Percentiles rank a stretch among this genome's conserved stretches.
Conservation (phyloP, 768 basidiomycete genomes). For the Tulasnella sp. region DNA sequence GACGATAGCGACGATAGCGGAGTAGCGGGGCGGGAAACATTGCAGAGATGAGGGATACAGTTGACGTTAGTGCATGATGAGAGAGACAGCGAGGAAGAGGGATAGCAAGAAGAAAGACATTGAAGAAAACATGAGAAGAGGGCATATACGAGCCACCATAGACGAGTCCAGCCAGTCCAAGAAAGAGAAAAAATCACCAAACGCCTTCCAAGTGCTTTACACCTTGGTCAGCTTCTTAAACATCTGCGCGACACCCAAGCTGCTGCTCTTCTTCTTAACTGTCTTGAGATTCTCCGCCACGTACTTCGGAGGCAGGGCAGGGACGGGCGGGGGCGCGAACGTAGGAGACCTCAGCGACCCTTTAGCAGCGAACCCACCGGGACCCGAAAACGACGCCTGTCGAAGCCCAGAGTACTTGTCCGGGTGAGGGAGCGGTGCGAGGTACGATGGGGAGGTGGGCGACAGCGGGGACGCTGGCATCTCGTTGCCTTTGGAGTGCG, state of each 20-base stretch:
- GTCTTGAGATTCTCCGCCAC: background rate
- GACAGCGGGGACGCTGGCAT: background rate
- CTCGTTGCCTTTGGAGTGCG: background rate
- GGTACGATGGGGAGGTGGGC: background rate
- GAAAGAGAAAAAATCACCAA: background rate
- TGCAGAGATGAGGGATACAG: slow-evolving; percentile 5
- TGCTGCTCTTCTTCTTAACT: slow-evolving; percentile 15
- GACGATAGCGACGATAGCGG: background rate
- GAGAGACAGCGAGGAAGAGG: background rate
- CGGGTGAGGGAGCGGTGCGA: background rate
- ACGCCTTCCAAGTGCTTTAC: background rate
- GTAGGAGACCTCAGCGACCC: background rate
- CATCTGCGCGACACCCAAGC: slow-evolving; percentile 6
- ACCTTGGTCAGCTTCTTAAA: slow-evolving; percentile 16
- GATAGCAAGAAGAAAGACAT: background rate
- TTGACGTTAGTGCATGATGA: background rate
- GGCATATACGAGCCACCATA: background rate
- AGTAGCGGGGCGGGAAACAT: background rate
- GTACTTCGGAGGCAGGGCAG: background rate
- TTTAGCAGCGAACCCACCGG: background rate
- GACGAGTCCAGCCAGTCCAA: slow-evolving; percentile 1
- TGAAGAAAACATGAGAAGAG: background rate
- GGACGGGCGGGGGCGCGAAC: background rate
- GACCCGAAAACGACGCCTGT: slow-evolving; percentile 11
- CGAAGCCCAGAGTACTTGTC: slow-evolving; percentile 16